These are phyloP conservation scores for Astrocystis sublimbata DNA, from an alignment of 495 filamentous ascomycete species.

Conservation along the genomic window DNA sequence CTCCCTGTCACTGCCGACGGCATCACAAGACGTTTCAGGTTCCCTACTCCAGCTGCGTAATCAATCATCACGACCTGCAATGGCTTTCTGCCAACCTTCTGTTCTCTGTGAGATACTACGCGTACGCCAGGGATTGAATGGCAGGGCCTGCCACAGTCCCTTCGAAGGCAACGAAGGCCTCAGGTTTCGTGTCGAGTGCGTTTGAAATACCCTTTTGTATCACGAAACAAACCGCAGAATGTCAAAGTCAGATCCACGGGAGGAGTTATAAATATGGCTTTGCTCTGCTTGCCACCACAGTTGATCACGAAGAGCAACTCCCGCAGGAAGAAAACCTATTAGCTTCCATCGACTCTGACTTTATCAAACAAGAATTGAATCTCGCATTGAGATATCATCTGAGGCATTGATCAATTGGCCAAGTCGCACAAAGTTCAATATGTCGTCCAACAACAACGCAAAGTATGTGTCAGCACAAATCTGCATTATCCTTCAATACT, in stretches of 20 bases:
- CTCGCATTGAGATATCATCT: neutral
- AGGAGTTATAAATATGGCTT: neutral
- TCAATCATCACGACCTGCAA: neutral
- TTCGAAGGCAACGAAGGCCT: constrained; percentile 4
- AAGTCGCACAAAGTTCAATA: neutral
- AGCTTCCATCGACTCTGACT: neutral
- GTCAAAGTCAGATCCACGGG: neutral
- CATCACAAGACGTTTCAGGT: neutral
- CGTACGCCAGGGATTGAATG: constrained; percentile 6
- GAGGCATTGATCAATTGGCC: neutral
- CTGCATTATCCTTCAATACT: neutral
- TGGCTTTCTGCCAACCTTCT: neutral
- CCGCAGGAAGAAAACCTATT: neutral
- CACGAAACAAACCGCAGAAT: neutral
- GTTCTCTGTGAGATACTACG: neutral
- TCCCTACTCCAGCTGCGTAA: neutral
- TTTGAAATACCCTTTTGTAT: neutral
- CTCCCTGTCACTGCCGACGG: neutral
- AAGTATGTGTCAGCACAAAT: neutral
- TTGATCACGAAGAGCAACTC: neutral
- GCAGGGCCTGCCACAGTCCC: neutral
- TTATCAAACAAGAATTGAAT: neutral
- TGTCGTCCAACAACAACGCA: neutral
- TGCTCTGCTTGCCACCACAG: neutral
- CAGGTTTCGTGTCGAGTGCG: neutral